Base-by-base conservation (phyloP, 2,329 filamentous ascomycete species). In the Hypoxylon sp. region DNA sequence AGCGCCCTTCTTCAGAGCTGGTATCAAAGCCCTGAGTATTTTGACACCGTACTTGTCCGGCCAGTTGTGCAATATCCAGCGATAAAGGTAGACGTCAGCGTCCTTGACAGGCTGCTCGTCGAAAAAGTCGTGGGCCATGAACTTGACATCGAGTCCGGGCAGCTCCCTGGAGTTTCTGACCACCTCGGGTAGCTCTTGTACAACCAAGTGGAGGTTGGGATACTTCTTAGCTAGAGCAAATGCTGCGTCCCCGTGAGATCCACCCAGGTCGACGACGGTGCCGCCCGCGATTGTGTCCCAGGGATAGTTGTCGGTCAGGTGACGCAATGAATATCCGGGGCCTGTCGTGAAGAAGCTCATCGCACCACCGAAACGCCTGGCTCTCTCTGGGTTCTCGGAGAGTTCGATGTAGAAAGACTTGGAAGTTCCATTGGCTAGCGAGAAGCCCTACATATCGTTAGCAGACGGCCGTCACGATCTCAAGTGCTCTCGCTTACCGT, bases 61-160 rank as follows among this genome's bases (percentile, higher is more conserved):
- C 77, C 77, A 80, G 66, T 80, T 77, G 56, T 81, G 78, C 13
- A 81, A 65, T 29, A 80, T 77, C 59, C 72, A 69, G 17, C 77
- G 74, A 48, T 79, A 68, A 24, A 79, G 63, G 62, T 78, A 80
- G 21, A 76, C 69, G 27, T 74, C 73, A 2, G 73, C 78, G 2
- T 52, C 61, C 9, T 63, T 48, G 2, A 77, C 61, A 3, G 74
- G 75, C 57, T 80, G 78, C 2, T 73, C 70, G 7, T 72, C 58
- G 63, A 79, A 78, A 55, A 80, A 74, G 59, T 77, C 72, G 62
- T 80, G 75, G 2, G 62, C 68, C 54, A 68, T 68, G 61, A 64
- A 64, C n/a, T 43, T 40, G 18, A 55, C 51, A 7, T 40, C 13
- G 7, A 51, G 3, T 10, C 43, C 48, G 7, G 21, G 20, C n/a